Base-by-base conservation (phyloP, 768 basidiomycete genomes). In the Tubosaeta sp. region DNA sequence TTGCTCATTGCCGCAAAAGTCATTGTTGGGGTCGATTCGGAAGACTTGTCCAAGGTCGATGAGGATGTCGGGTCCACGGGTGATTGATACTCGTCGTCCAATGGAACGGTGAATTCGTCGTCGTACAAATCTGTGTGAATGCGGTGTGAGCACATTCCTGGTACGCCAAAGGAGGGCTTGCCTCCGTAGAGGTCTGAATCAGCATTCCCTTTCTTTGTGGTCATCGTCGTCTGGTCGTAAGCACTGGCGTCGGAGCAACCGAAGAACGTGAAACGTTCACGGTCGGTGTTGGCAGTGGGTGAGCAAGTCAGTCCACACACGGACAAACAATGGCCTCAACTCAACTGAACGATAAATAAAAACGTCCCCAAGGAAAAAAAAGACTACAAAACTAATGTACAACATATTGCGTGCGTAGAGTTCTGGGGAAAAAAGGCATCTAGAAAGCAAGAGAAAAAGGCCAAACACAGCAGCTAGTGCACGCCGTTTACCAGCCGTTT, bases 151-250 rank as follows among this genome's bases (percentile, higher is more conserved):
- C 42, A 29, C 32, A 32, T 48, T 31, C 36, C 22, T 11, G 44
- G 27, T 34, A 38, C 4, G 32, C 29, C 18, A 44, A 5, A n/a
- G 44, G 32, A 35, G 18, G 6, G 54, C 73, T 65, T 60, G 73
- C 78, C 78, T 58, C 77, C 77, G 57, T 76, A 77, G 21, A 74
- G 67, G 59, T 71, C 74, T 47, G 72, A 75, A 36, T 76, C 72
- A 11, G 62, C 30, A 4, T 60, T 67, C 44, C 63, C 67, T 35
- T 69, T 68, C 58, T 56, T 65, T 14, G 12, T 55, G 16, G 64
- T 48, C 64, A 65, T 65, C n/a, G 54, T 51, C 32, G 52, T 47
- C 18, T 9, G 4, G 22, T 52, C 32, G 51, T 50, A 13, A 38
- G 21, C 48, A 48, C 27, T 6, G 27, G 27, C 9, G 13, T 12